phyloP scores from a whole-genome alignment of 306 rosid genomes.

The Prinsepia uniflora region DNA sequence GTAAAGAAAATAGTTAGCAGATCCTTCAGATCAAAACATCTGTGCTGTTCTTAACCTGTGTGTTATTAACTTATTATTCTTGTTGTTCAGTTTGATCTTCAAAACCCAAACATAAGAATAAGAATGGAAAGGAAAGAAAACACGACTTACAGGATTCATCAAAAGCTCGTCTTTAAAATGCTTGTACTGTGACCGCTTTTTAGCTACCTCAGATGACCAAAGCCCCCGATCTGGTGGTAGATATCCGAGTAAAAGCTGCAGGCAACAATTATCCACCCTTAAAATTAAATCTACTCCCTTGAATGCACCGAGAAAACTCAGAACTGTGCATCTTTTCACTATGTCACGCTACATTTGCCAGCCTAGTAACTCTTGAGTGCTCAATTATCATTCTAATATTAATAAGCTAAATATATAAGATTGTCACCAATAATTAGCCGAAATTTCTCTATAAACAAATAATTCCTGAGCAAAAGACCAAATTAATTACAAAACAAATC shows the following conservation, averaged over 20 bases:
- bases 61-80: neutral
- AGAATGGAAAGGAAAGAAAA: neutral
- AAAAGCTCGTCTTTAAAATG: slow-evolving; percentile 88
- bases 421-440: neutral
- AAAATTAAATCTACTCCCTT: slow-evolving; percentile 12
- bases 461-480: neutral
- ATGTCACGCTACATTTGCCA: neutral
- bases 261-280: neutral
- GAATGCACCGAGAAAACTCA: neutral
- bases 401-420: neutral
- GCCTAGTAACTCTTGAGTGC: neutral
- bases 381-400: neutral
- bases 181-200: slow-evolving; percentile 88
- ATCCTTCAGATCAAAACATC: neutral
- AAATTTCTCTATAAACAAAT: slow-evolving; percentile 11
- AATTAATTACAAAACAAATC: neutral
- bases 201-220: slow-evolving; percentile 81
- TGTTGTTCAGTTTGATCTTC: neutral
- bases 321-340: neutral
- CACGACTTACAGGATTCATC: slow-evolving; percentile 94
- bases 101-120: neutral
- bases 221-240: slow-evolving; percentile 77
- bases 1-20: neutral
- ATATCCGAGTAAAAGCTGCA: slow-evolving; percentile 88
- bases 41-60: neutral